Evolutionary conservation across 202 grass and related monocot genomes (phyloP), one percentile per base, ranked within the genome.

Genomic region (Sporobolus alterniflorus): DNA sequence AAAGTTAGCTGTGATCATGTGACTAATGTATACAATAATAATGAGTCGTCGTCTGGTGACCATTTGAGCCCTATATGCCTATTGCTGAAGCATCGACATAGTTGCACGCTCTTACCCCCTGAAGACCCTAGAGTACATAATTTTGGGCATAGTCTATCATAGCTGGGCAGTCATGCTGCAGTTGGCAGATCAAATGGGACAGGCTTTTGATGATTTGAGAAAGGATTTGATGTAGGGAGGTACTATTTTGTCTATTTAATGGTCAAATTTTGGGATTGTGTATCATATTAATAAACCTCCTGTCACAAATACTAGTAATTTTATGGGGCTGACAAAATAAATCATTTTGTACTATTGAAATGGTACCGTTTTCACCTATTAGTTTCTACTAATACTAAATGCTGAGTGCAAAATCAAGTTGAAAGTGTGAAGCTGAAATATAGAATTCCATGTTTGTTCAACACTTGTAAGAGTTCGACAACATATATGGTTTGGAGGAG

Each of bases 21-120:
- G 76, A 75, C 18, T 79, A 52, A 64, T 55, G 83, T 89, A 92
- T 79, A 83, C 33, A 55, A 50, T 29, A 82, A 44, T 66, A 78
- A 78, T 74, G 73, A 59, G 42, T 18, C 40, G 42, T 18, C 40
- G 39, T 76, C 39, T 67, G 43, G 18, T 33, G n/a, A 25, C 4
- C 52, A 71, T 50, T 79, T 84, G 74, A 26, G 69, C 67, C 68
- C 18, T 78, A 30, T 56, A 31, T 56, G 6, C 52, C 30, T 28
- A 21, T 7, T 13, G 42, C 49, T 39, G 43, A 10, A 82, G 55
- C 60, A 49, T 73, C 63, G 75, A 81, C 72, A 31, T 87, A 76
- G 78, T 32, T 61, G 57, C n/a, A 26, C 9, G 32, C 40, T 18
- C 30, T 54, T n/a, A 41, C 52, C 76, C 12, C 9, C 34, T 55